Conservation (phyloP, 139 green algal genomes). For the Zygnema cylindricum region DNA sequence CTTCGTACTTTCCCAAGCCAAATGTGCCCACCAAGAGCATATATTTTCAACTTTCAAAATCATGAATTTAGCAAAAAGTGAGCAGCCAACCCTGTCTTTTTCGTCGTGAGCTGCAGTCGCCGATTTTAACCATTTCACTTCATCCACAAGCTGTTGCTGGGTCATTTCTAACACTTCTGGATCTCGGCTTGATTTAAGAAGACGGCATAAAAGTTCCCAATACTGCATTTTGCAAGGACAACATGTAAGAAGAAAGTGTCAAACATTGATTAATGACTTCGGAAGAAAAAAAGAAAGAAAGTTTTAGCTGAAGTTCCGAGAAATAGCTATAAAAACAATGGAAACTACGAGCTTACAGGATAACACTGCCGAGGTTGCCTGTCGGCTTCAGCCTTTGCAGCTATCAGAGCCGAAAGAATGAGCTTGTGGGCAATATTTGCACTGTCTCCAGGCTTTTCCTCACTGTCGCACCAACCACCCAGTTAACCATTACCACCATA, state of each 20-base stretch:
- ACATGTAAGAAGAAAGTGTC: neutral
- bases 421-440: constrained; percentile 23
- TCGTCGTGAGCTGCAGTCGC: constrained; percentile 34
- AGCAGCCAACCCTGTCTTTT: constrained; percentile 19
- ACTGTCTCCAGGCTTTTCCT: neutral
- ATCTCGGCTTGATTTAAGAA: neutral
- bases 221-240: too few species aligned
- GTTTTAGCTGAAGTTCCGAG: neutral
- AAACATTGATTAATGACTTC: neutral
- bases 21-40: too few species aligned
- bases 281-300: neutral
- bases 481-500: too few species aligned
- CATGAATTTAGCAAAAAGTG: too few species aligned
- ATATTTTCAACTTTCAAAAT: too few species aligned
- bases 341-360: constrained; percentile 23
- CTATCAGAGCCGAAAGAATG: neutral
- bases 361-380: constrained; percentile 20
- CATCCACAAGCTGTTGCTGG: constrained; percentile 36
- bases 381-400: constrained; percentile 8
- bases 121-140: constrained; percentile 33
- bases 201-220: constrained; percentile 50
- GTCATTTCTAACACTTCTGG: constrained; percentile 33
- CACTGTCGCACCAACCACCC: too few species aligned
- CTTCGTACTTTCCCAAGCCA: too few species aligned
- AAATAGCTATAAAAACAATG: neutral